Evolutionary conservation across 768 basidiomycete genomes (phyloP).

Genomic region (Pleurotus djamor): DNA sequence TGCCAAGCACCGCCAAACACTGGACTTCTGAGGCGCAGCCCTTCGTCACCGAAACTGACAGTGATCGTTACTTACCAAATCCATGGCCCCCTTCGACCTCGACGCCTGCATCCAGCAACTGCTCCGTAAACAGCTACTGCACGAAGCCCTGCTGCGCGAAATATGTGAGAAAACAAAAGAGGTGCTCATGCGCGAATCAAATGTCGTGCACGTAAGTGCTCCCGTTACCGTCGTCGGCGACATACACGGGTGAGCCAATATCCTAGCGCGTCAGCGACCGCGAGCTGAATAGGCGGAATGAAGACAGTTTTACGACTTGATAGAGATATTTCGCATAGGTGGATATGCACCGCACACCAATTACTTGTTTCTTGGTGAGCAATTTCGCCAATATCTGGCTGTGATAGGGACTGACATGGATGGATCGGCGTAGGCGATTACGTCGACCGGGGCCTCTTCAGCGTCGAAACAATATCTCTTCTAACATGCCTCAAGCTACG

Average conservation of each 20-base stretch:
- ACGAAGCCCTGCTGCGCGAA: constrained; percentile 92
- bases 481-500: constrained; percentile 95
- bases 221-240: constrained; percentile 99
- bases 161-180: constrained; percentile 99
- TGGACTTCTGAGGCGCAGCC: not conserved
- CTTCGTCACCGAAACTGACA: not conserved
- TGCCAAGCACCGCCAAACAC: constrained; percentile 35
- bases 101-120: constrained; percentile 94
- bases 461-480: constrained; percentile 97
- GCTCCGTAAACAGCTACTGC: constrained; percentile 88
- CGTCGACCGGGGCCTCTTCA: constrained; percentile 96
- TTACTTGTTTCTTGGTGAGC: constrained; percentile 94
- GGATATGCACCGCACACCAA: constrained; percentile 96
- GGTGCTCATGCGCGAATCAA: constrained; percentile 97
- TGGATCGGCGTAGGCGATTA: constrained; percentile 76
- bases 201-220: constrained; percentile 95
- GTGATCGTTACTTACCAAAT: not conserved
- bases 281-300: constrained; percentile 35
- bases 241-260: constrained; percentile 87
- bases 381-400: not conserved
- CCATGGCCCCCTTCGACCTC: constrained; percentile 83
- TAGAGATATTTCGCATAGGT: constrained; percentile 99
- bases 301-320: constrained; percentile 98
- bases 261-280: constrained; percentile 4
- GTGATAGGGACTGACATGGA: not conserved